These are phyloP conservation scores for Termitomyces sp. DNA, from an alignment of 768 basidiomycete species.

Conservation along the genomic window DNA sequence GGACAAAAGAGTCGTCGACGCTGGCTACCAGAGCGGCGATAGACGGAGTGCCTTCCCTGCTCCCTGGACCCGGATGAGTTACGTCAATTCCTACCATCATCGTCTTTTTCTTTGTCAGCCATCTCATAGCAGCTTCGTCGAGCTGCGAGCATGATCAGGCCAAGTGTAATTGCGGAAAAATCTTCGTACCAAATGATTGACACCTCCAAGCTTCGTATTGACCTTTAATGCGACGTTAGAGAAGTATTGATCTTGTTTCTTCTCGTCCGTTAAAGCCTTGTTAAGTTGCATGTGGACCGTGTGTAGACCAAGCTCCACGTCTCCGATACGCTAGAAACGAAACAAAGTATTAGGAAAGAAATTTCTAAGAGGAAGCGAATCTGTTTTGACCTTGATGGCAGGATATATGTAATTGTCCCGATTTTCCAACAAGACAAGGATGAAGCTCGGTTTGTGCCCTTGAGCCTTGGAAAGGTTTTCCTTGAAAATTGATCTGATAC, in stretches of 20 bases:
- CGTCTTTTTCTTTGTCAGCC: conserved; percentile 63
- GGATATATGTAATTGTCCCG: conserved; percentile 76
- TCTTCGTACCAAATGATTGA: conserved; percentile 56
- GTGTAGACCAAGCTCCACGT: conserved; percentile 67
- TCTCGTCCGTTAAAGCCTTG: conserved; percentile 52
- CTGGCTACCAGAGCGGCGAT: conserved; percentile 83
- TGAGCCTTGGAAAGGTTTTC: conserved; percentile 17
- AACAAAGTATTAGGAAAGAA: background rate
- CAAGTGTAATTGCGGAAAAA: background rate
- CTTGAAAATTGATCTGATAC: conserved; percentile 38
- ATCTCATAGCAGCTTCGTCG: conserved; percentile 48
- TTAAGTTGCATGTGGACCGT: conserved; percentile 67
- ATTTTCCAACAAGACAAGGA: conserved; percentile 65
- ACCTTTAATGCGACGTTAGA: conserved; percentile 80
- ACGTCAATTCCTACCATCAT: conserved; percentile 88
- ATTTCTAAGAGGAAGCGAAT: background rate
- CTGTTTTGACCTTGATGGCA: conserved; percentile 56
- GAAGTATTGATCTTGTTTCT: conserved; percentile 73
- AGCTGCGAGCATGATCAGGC: conserved; percentile 29
- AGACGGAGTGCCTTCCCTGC: conserved; percentile 68
- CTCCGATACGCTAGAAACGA: conserved; percentile 50
- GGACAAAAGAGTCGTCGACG: conserved; percentile 61
- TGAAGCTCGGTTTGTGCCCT: conserved; percentile 46
- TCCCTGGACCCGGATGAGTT: conserved; percentile 71
- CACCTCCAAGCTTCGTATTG: conserved; percentile 78